Evolutionary conservation across 1,284 basidiomycete species (phyloP).

Genomic region (Ustilago shanxiensis): DNA sequence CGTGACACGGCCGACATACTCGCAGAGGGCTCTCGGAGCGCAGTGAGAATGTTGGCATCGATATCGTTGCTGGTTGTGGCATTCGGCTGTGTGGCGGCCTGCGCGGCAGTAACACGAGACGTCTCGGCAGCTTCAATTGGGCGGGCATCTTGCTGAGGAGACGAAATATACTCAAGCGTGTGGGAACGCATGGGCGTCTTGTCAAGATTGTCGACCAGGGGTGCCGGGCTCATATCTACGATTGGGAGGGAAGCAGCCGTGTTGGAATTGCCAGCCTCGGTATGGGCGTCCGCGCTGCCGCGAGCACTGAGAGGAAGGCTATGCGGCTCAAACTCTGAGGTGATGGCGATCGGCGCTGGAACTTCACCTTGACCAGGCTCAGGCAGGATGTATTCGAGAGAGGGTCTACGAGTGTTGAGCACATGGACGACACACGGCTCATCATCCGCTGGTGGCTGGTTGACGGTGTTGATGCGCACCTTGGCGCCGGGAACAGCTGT

Average conservation of each 20-base stretch:
- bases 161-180: conserved; percentile 12
- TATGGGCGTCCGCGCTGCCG: conserved; percentile 23
- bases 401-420: conserved; percentile 27
- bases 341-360: conserved; percentile 1
- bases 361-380: neutral
- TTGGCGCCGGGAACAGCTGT: conserved; percentile 36
- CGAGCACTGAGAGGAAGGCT: conserved; percentile 36
- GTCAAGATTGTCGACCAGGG: neutral
- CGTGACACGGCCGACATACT: conserved; percentile 47
- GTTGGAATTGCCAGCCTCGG: conserved; percentile 17
- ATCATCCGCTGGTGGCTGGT: conserved; percentile 1
- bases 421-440: neutral
- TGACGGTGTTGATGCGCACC: conserved; percentile 31
- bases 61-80: conserved; percentile 12
- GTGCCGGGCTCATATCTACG: neutral
- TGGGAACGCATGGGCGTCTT: conserved; percentile 17
- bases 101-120: neutral
- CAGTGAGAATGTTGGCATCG: conserved; percentile 31
- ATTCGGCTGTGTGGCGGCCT: neutral
- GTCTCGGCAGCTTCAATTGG: neutral
- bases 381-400: conserved; percentile 33
- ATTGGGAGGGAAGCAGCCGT: conserved; percentile 21
- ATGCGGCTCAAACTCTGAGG: conserved; percentile 22
- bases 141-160: conserved; percentile 7
- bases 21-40: conserved; percentile 33